Evolutionary conservation across 2,329 filamentous ascomycete genomes (phyloP), one percentile per base, ranked within the genome.

Genomic region (Cryphonectria japonica): DNA sequence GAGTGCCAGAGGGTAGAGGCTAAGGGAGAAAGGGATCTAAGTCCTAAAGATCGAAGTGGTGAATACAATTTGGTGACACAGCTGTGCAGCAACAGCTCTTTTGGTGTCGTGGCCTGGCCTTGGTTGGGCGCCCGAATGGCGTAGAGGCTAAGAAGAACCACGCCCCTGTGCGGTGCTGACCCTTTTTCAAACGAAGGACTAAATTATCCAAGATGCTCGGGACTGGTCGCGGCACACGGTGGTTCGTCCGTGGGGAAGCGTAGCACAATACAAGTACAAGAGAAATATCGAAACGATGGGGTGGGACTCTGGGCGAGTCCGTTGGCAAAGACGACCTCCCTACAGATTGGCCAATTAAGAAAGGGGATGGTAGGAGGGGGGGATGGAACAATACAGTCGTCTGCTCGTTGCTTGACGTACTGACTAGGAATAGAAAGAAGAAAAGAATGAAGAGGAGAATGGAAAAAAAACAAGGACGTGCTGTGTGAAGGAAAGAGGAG

Each of bases 351-450:
- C 46, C 13, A 41, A 61, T 63, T 57, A 69, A 59, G 61, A 61
- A 69, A 54, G 52, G 57, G 39, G 61, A 64, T 26, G n/a, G 46
- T 19, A 19, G 46, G 9, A 39, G 37, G 9, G 46, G 46, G 19
- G 3, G 46, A 39, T 6, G 37, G 52, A 34, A 13, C 32, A 69
- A 41, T 43, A 62, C 59, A n/a, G 41, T 65, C 63, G 63, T 52
- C 39, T 64, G 67, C 70, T 66, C 67, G 70, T 69, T 71, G 70
- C 70, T 62, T 67, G 70, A 39, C 63, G 70, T 34, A 61, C 54
- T 32, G 26, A 61, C 37, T 46, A 60, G 66, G 37, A 67, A 46
- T 67, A 9, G 39, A 37, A 50, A 46, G 41, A 34, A 41, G 39
- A 22, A 64, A 64, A 43, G n/a, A n/a, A 39, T 14, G 57, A 60